phyloP scores from a whole-genome alignment of 78 protist genomes.

The Cavenderia fasciculata region DNA sequence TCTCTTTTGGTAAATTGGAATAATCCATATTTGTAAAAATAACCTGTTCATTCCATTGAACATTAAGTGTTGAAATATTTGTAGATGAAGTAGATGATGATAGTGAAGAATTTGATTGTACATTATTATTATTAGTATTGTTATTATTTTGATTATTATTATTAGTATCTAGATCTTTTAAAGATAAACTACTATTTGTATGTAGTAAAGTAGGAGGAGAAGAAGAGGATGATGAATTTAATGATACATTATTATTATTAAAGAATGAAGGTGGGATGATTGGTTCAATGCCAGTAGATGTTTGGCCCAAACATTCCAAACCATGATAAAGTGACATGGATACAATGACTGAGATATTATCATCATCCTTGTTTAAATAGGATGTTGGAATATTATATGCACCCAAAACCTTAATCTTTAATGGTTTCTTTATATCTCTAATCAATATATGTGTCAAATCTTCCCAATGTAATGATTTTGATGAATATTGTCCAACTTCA shows the following conservation, averaged over 20 bases:
- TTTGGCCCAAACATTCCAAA: conserved; percentile 28
- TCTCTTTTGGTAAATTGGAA: conserved; percentile 48
- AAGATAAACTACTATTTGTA: too few relatives aligned
- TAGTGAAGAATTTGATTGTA: too few relatives aligned
- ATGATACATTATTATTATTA: too few relatives aligned
- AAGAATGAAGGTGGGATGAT: neutral
- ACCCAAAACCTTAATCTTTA: conserved; percentile 30
- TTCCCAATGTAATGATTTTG: conserved; percentile 1
- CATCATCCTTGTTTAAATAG: conserved; percentile 36
- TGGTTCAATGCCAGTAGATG: neutral
- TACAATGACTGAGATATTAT: conserved; percentile 19
- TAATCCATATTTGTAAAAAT: conserved; percentile 21
- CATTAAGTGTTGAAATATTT: neutral
- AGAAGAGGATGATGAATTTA: too few relatives aligned
- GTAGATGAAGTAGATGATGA: neutral
- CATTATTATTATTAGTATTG: too few relatives aligned
- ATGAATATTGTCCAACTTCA: neutral
- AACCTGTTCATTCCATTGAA: conserved; percentile 26
- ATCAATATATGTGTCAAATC: conserved; percentile 47
- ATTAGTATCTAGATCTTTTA: too few relatives aligned
- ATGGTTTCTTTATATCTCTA: conserved; percentile 58
- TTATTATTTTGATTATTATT: too few relatives aligned
- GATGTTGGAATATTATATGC: conserved; percentile 11
- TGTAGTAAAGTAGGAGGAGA: too few relatives aligned
- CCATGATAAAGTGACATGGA: conserved; percentile 69